Conservation (phyloP, 2,329 filamentous ascomycete genomes). For the Hymenoscyphus infarciens region DNA sequence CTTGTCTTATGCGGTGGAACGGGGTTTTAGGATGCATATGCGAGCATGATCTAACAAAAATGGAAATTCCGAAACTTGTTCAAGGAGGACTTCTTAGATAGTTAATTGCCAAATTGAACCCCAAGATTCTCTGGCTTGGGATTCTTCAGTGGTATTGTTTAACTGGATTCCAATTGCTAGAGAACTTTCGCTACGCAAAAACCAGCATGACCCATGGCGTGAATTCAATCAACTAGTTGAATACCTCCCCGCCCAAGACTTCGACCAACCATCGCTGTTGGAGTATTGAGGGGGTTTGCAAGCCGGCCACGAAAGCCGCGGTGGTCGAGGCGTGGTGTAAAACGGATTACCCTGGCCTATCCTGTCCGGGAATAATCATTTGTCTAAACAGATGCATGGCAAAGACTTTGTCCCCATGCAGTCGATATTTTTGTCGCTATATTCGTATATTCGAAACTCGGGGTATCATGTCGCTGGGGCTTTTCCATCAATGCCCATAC, state of each 20-base stretch:
- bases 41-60: background rate
- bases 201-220: background rate
- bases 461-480: background rate
- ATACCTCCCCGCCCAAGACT: background rate
- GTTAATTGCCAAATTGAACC: background rate
- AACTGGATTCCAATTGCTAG: background rate
- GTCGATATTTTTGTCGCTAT: background rate
- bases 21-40: no score
- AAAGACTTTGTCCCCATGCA: background rate
- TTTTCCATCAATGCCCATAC: constrained; percentile 9
- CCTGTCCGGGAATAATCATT: background rate
- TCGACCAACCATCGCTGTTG: background rate
- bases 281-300: background rate
- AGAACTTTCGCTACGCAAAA: background rate
- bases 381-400: background rate
- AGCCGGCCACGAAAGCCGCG: background rate
- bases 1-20: no score
- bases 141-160: background rate
- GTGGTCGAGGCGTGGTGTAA: background rate
- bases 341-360: background rate
- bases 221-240: background rate
- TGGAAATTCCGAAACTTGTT: background rate
- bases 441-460: background rate
- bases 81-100: background rate
- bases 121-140: background rate